Percentiles rank a stretch among this genome's conserved stretches.
phyloP scores from a whole-genome alignment of 352 stramenopile genomes.

The Phytophthora niederhauseri region DNA sequence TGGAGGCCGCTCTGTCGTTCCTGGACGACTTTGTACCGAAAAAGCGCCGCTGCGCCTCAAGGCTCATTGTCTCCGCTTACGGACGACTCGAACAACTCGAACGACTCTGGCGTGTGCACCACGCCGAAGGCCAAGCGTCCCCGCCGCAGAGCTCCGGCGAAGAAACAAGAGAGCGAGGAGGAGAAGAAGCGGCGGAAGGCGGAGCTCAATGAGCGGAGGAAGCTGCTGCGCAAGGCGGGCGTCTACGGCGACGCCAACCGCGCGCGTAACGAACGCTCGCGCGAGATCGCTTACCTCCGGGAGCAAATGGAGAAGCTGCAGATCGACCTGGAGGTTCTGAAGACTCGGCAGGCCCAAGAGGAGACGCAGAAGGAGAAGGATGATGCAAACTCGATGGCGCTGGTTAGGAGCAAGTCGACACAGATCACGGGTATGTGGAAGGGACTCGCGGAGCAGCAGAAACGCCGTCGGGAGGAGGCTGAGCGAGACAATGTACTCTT shows the following conservation, averaged over 20 bases:
- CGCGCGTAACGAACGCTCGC: conserved; percentile 36
- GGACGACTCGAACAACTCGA: not conserved
- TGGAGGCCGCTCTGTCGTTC: conserved; percentile 13
- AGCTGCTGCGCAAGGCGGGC: conserved; percentile 15
- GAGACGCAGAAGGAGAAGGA: not conserved
- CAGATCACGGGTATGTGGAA: conserved; percentile 28
- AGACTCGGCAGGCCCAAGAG: not conserved
- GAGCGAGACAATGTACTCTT: conserved; percentile 40
- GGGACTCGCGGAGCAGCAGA: conserved; percentile 31
- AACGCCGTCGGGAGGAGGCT: conserved; percentile 10
- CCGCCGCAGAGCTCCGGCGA: not conserved
- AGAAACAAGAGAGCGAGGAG: conserved; percentile 8
- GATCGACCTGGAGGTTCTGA: conserved; percentile 33
- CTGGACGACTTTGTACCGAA: conserved; percentile 13
- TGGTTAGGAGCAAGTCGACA: not conserved
- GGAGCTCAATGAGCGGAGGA: conserved; percentile 25
- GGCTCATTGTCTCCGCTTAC: not conserved
- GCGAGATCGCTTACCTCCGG: conserved; percentile 44
- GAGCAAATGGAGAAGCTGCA: conserved; percentile 40
- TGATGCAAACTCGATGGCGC: not conserved
- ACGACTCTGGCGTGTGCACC: not conserved
- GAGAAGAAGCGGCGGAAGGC: conserved; percentile 12
- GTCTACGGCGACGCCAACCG: conserved; percentile 37
- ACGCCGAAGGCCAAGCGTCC: not conserved
- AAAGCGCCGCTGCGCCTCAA: not conserved